phyloP scores from a whole-genome alignment of 371 early-diverging fungal genomes.

The Syncephalastrum racemosum region DNA sequence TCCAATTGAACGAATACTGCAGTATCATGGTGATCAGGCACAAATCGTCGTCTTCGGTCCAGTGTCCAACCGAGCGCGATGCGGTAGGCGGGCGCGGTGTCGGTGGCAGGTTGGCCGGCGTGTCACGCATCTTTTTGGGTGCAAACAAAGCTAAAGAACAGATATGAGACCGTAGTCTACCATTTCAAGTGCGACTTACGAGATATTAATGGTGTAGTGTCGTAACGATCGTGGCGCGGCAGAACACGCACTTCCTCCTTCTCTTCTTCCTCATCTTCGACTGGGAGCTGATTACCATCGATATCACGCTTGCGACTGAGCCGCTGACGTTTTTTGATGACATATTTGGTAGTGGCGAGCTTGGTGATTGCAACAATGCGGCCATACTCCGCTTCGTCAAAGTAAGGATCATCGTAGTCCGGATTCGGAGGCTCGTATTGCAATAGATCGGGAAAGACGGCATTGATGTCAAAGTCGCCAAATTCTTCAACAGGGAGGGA shows the following conservation, averaged over 20 bases:
- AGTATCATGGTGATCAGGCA: conserved; percentile 56
- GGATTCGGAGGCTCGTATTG: conserved; percentile 51
- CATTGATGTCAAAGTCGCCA: conserved; percentile 29
- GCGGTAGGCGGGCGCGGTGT: conserved; percentile 38
- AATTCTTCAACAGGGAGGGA: conserved; percentile 20
- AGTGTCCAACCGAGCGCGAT: conserved; percentile 30
- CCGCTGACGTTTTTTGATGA: conserved; percentile 39
- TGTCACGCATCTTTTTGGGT: conserved; percentile 51
- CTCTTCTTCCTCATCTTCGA: conserved; percentile 32
- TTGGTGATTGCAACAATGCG: conserved; percentile 38
- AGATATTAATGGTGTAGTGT: conserved; percentile 21
- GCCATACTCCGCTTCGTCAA: conserved; percentile 43
- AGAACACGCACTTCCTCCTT: conserved; percentile 35
- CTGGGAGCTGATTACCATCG: conserved; percentile 26
- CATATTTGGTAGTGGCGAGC: conserved; percentile 42
- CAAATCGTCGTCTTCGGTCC: conserved; percentile 74
- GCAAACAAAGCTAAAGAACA: conserved; percentile 39
- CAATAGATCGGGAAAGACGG: conserved; percentile 47
- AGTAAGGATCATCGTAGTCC: conserved; percentile 45
- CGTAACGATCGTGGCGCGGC: conserved; percentile 31
- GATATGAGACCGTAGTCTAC: background rate
- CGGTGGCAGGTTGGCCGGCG: conserved; percentile 40
- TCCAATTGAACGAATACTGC: conserved; percentile 72
- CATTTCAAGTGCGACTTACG: conserved; percentile 17
- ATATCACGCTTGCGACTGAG: conserved; percentile 42